These are phyloP conservation scores for Rhododendron simsii DNA, from an alignment of 148 eudicot species.

Conservation along the genomic window DNA sequence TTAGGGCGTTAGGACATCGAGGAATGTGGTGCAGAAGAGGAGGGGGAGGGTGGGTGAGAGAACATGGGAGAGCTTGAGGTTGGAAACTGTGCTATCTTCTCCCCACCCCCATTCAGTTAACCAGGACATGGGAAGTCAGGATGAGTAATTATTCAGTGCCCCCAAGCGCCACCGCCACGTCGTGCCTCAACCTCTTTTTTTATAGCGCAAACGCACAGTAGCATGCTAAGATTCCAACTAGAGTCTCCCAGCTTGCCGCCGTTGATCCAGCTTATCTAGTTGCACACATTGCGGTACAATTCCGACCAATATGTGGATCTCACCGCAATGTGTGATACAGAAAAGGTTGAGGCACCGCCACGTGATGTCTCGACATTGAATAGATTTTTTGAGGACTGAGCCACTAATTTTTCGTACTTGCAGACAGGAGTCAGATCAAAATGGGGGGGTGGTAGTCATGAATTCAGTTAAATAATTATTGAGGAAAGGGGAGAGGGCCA, in stretches of 20 bases:
- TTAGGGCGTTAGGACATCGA: background rate
- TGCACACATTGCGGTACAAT: no score
- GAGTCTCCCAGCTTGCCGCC: no score
- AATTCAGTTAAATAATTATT: background rate
- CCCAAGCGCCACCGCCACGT: no score
- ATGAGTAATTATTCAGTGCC: no score
- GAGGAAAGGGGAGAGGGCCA: background rate
- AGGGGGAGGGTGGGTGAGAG: constrained; percentile 17
- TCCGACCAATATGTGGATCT: no score
- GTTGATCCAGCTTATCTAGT: no score
- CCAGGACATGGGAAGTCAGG: constrained; percentile 24
- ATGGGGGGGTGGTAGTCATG: background rate
- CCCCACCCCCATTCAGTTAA: constrained; percentile 9
- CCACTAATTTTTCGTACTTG: background rate
- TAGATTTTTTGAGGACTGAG: background rate
- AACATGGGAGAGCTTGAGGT: constrained; percentile 24
- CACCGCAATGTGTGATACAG: no score
- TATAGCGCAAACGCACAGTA: no score
- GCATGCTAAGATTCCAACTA: no score
- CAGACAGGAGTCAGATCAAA: background rate
- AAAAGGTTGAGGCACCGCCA: background rate
- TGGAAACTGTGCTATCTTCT: constrained; percentile 24
- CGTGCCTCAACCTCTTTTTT: no score
- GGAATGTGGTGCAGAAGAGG: constrained; percentile 23
- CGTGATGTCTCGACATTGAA: background rate